phyloP scores from a whole-genome alignment of 495 filamentous ascomycete genomes.

The Aspergillus mulundensis region DNA sequence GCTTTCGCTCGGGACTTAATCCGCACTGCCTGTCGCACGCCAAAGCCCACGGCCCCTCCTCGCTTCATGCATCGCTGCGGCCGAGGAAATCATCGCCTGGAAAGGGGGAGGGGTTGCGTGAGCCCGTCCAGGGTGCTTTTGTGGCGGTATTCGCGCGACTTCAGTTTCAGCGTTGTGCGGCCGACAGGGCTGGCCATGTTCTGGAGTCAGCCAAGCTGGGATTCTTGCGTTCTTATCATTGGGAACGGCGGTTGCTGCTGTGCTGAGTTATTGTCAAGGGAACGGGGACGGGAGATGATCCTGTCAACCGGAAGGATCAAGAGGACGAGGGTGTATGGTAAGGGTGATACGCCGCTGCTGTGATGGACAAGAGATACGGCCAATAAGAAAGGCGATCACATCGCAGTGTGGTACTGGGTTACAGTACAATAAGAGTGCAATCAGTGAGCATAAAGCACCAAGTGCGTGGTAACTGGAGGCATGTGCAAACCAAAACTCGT shows the following conservation, averaged over 20 bases:
- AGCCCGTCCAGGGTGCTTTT: neutral
- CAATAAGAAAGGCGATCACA: neutral
- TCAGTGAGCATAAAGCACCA: neutral
- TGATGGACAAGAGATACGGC: neutral
- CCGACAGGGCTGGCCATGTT: neutral
- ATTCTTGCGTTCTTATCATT: neutral
- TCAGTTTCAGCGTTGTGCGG: neutral
- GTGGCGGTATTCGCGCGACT: neutral
- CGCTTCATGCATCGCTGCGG: no score
- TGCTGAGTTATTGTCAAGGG: neutral
- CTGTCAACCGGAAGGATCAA: neutral
- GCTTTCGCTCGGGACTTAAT: constrained; percentile 1
- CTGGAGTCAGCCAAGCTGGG: neutral
- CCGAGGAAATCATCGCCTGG: neutral
- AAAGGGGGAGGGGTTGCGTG: neutral
- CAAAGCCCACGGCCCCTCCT: neutral
- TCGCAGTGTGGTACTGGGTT: neutral
- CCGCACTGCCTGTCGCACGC: neutral
- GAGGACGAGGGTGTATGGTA: constrained; percentile 10
- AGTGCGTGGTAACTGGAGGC: constrained; percentile 6
- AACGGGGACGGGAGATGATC: neutral
- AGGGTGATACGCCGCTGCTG: neutral
- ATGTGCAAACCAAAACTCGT: constrained; percentile 1
- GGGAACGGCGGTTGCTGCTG: neutral
- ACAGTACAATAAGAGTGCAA: neutral